Percentiles rank a stretch among this genome's conserved stretches.
These are phyloP conservation scores for Cudoniella acicularis DNA, from an alignment of 495 filamentous ascomycete genomes.

Conservation along the genomic window DNA sequence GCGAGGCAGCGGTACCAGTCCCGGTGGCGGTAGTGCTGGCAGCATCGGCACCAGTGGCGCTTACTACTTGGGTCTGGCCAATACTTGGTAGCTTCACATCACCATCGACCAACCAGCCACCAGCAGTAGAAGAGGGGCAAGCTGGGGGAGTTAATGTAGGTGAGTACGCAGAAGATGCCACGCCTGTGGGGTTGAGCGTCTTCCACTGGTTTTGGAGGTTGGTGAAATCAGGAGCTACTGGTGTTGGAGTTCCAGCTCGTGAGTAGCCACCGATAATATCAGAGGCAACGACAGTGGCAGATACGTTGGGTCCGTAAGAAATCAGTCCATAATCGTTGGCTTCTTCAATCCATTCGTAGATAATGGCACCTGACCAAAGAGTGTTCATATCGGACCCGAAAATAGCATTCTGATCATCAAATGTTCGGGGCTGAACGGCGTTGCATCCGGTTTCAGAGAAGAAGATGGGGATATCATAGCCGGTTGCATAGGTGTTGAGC, in stretches of 20 bases:
- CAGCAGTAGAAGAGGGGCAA: conserved; percentile 67
- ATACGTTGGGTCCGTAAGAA: conserved; percentile 61
- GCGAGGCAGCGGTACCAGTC: conserved; percentile 15
- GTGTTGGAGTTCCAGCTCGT: conserved; percentile 68
- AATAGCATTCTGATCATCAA: conserved; percentile 73
- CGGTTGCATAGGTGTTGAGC: conserved; percentile 49
- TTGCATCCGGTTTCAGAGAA: conserved; percentile 84
- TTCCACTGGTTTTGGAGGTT: conserved; percentile 79
- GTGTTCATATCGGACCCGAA: conserved; percentile 67
- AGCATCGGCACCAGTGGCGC: conserved; percentile 1
- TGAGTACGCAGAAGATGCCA: conserved; percentile 59
- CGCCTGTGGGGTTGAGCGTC: conserved; percentile 63
- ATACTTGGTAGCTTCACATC: conserved; percentile 65
- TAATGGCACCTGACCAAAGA: conserved; percentile 78
- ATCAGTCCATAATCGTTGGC: conserved; percentile 82
- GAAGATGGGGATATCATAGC: conserved; percentile 75
- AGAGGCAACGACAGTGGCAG: conserved; percentile 40
- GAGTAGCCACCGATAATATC: conserved; percentile 63
- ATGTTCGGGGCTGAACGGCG: conserved; percentile 60
- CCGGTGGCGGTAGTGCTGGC: conserved; percentile 8
- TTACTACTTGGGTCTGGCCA: conserved; percentile 46
- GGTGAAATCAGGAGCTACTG: conserved; percentile 69
- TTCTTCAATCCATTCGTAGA: conserved; percentile 91
- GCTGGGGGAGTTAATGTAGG: conserved; percentile 57
- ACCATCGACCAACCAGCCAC: conserved; percentile 69